phyloP scores from a whole-genome alignment of 2,329 filamentous ascomycete species.

The Ceratocystis lukuohia region DNA sequence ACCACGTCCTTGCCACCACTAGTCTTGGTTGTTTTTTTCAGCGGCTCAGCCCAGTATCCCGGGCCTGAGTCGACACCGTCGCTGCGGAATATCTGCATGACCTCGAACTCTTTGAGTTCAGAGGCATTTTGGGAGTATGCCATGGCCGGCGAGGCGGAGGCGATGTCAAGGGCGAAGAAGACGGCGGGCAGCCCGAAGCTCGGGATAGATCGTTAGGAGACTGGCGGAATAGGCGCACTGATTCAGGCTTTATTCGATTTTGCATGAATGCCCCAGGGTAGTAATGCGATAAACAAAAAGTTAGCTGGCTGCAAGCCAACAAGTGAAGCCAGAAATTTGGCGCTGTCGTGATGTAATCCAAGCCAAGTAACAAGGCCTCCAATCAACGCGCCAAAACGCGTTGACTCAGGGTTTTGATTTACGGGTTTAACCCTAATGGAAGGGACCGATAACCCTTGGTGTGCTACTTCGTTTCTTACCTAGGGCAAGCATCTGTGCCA shows the following conservation, averaged over 20 bases:
- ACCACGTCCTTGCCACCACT: constrained; percentile 13
- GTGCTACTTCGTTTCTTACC: not conserved
- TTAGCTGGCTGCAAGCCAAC: too few species aligned
- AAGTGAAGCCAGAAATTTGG: not conserved
- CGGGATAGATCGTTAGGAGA: not conserved
- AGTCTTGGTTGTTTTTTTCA: constrained; percentile 20
- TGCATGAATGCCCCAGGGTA: too few species aligned
- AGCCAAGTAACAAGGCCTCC: constrained; percentile 8
- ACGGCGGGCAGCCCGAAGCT: not conserved
- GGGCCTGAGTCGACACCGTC: constrained; percentile 35
- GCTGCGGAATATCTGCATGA: constrained; percentile 32
- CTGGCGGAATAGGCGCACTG: not conserved
- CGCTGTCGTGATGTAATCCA: not conserved
- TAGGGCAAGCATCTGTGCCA: too few species aligned
- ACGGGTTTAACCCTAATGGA: not conserved
- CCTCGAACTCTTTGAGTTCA: constrained; percentile 26
- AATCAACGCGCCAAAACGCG: constrained; percentile 10
- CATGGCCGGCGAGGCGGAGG: not conserved
- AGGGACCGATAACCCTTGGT: not conserved
- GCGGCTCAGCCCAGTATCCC: constrained; percentile 32
- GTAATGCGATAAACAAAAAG: too few species aligned
- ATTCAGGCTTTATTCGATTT: too few species aligned
- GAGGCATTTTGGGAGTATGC: not conserved
- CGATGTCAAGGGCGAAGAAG: not conserved
- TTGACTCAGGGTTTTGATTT: not conserved